These are phyloP conservation scores for Pterulicium gracile DNA, from an alignment of 1,284 basidiomycete species.

Conservation along the genomic window DNA sequence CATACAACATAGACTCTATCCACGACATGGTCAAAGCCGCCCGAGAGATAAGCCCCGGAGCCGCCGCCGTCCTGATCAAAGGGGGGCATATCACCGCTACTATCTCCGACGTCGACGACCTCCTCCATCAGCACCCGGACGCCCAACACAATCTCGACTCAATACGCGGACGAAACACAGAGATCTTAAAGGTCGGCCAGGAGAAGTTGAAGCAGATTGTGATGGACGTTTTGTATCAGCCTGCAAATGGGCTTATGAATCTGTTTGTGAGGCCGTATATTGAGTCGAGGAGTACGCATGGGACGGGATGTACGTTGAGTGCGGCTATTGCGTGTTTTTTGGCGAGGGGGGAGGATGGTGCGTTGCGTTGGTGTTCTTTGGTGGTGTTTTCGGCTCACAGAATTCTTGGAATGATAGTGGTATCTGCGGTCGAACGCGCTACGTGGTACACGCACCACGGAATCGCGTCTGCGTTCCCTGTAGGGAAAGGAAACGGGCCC, in stretches of 20 bases:
- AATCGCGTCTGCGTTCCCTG: slow-evolving; percentile 58
- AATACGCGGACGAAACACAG: slow-evolving; percentile 44
- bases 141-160: slow-evolving; percentile 30
- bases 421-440: slow-evolving; percentile 41
- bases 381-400: neutral
- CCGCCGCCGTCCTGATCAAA: slow-evolving; percentile 69
- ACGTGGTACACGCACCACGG: slow-evolving; percentile 69
- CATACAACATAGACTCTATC: slow-evolving; percentile 33
- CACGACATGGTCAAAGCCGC: slow-evolving; percentile 60
- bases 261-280: slow-evolving; percentile 61
- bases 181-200: slow-evolving; percentile 35
- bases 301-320: slow-evolving; percentile 89
- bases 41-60: slow-evolving; percentile 37
- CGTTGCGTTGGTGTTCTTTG: slow-evolving; percentile 14
- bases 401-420: neutral
- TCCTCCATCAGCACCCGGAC: slow-evolving; percentile 18
- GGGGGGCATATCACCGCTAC: slow-evolving; percentile 69
- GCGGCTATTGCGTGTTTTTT: slow-evolving; percentile 72
- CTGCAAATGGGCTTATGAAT: slow-evolving; percentile 21
- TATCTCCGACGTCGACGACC: slow-evolving; percentile 29
- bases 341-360: slow-evolving; percentile 40
- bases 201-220: slow-evolving; percentile 33
- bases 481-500: slow-evolving; percentile 79
- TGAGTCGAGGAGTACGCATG: slow-evolving; percentile 73
- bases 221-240: slow-evolving; percentile 65